Evolutionary conservation across 2,329 filamentous ascomycete species (phyloP).

Genomic region (Sclerotinia nivalis): DNA sequence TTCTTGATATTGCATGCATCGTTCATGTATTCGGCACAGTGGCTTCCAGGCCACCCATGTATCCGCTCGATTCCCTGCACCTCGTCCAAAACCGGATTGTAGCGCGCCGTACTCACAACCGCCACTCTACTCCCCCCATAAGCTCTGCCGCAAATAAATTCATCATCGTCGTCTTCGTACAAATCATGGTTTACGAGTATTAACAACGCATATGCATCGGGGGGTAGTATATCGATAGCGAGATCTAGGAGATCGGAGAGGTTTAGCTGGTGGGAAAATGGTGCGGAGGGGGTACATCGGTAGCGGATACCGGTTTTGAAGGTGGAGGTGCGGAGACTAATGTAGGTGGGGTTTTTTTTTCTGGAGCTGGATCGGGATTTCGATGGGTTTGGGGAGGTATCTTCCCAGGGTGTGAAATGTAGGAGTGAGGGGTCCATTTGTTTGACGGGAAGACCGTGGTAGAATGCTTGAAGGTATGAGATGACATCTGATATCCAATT

Average conservation of each 20-base stretch:
- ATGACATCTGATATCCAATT: conserved; percentile 26
- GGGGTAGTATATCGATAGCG: conserved; percentile 34
- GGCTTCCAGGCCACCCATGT: conserved; percentile 66
- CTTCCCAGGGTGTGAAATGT: conserved; percentile 28
- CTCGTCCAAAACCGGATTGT: conserved; percentile 54
- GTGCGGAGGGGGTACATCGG: conserved; percentile 29
- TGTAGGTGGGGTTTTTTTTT: not conserved
- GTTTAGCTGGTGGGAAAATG: conserved; percentile 36
- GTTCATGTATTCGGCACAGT: conserved; percentile 56
- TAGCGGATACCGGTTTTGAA: conserved; percentile 30
- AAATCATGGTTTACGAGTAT: conserved; percentile 38
- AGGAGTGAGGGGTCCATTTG: conserved; percentile 26
- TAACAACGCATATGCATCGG: conserved; percentile 36
- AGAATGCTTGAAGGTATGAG: conserved; percentile 36
- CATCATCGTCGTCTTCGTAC: conserved; percentile 52
- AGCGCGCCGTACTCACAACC: conserved; percentile 62
- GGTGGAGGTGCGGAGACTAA: conserved; percentile 17
- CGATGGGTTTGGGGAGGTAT: conserved; percentile 1
- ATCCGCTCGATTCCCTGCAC: conserved; percentile 37
- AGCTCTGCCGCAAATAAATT: conserved; percentile 66
- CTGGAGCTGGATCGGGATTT: not conserved
- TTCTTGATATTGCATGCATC: not conserved
- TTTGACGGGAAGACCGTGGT: conserved; percentile 35
- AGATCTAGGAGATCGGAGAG: conserved; percentile 36
- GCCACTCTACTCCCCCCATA: conserved; percentile 64